phyloP scores from a whole-genome alignment of 805 yeast genomes.

The Lachancea mirantina region DNA sequence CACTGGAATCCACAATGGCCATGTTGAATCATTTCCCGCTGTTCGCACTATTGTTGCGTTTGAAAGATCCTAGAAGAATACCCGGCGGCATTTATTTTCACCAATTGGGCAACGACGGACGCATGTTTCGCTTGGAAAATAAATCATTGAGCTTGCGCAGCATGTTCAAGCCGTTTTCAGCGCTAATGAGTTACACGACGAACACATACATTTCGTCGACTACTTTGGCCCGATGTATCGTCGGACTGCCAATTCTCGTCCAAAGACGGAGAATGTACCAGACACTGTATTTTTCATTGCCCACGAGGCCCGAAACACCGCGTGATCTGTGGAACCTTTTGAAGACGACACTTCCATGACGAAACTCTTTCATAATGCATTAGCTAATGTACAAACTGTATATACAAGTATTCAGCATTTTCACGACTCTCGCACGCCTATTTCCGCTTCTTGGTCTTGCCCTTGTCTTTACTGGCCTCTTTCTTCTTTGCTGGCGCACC shows the following conservation, averaged over 20 bases:
- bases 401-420: not conserved
- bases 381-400: too few relatives aligned
- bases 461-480: conserved; percentile 34
- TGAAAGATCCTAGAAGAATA: conserved; percentile 68
- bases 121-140: conserved; percentile 32
- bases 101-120: conserved; percentile 10
- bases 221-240: conserved; percentile 35
- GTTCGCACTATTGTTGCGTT: conserved; percentile 68
- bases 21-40: conserved; percentile 78
- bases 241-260: conserved; percentile 40
- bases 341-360: conserved; percentile 7
- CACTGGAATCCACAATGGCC: conserved; percentile 54
- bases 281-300: conserved; percentile 46
- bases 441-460: conserved; percentile 34
- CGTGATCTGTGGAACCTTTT: conserved; percentile 15
- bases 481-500: conserved; percentile 79
- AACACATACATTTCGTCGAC: conserved; percentile 37
- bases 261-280: conserved; percentile 44
- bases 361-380: too few relatives aligned
- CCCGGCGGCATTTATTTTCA: conserved; percentile 50
- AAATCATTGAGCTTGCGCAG: conserved; percentile 38
- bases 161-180: conserved; percentile 44
- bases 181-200: conserved; percentile 35
- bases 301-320: conserved; percentile 32
- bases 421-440: conserved; percentile 7